Percentiles rank a stretch among this genome's conserved stretches.
These are phyloP conservation scores for Dendrobium huoshanense DNA, from an alignment of 106 monocot species.

Conservation along the genomic window DNA sequence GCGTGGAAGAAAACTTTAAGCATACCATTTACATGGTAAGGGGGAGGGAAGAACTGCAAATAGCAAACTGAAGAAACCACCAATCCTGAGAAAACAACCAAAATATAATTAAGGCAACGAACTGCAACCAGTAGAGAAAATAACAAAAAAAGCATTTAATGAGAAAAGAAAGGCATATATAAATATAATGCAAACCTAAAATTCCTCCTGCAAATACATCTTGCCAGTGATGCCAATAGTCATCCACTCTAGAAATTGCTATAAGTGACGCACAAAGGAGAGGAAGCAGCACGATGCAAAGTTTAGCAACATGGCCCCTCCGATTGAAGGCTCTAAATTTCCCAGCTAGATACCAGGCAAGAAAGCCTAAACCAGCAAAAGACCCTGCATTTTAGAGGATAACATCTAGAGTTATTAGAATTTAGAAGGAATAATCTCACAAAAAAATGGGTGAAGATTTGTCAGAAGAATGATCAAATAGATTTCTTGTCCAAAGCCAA, in stretches of 20 bases:
- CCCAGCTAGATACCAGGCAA: conserved; percentile 46
- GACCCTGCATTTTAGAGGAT: conserved; percentile 8
- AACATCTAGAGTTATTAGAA: neutral
- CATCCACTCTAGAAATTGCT: conserved; percentile 61
- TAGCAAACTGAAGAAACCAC: conserved; percentile 47
- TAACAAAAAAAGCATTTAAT: neutral
- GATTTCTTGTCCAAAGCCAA: too few species aligned
- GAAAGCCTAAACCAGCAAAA: conserved; percentile 15
- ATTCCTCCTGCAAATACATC: conserved; percentile 60
- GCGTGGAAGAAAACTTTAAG: neutral
- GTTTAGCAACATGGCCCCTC: conserved; percentile 58
- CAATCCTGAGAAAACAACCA: conserved; percentile 25
- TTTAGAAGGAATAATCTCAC: neutral
- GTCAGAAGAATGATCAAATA: neutral
- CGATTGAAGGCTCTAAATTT: conserved; percentile 58
- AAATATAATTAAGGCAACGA: neutral
- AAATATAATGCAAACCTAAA: conserved; percentile 22
- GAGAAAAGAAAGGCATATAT: too few species aligned
- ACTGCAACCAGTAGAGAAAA: neutral
- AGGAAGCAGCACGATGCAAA: conserved; percentile 54
- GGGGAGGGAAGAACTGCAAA: conserved; percentile 61
- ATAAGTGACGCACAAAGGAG: conserved; percentile 50
- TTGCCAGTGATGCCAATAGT: conserved; percentile 83
- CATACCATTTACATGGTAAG: conserved; percentile 42
- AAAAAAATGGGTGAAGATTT: neutral